These are phyloP conservation scores for Colletotrichum orchidophilum DNA, from an alignment of 2,329 filamentous ascomycete species.

Conservation along the genomic window DNA sequence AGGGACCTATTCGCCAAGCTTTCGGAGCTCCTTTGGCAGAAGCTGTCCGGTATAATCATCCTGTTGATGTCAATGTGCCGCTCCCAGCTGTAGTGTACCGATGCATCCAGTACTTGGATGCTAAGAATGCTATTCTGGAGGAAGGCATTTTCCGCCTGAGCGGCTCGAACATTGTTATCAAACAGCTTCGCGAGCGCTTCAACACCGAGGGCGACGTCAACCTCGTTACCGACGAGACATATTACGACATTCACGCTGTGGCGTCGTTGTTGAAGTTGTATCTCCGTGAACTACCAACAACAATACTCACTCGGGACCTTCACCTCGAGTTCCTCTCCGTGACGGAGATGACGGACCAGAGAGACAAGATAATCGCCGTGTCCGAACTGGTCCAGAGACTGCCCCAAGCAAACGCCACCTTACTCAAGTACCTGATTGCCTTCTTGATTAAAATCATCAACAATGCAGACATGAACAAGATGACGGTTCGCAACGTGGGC, in stretches of 20 bases:
- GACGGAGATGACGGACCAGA: conserved; percentile 78
- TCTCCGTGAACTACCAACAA: conserved; percentile 88
- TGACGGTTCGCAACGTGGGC: conserved; percentile 96
- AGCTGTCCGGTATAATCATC: conserved; percentile 83
- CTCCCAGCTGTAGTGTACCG: conserved; percentile 94
- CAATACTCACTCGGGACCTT: conserved; percentile 89
- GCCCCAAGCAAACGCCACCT: conserved; percentile 80
- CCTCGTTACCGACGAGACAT: conserved; percentile 81
- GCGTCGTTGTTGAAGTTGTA: conserved; percentile 95
- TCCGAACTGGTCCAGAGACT: conserved; percentile 82
- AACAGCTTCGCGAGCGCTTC: conserved; percentile 89
- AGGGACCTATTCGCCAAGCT: conserved; percentile 71
- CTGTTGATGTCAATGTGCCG: conserved; percentile 75
- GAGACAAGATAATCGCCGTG: conserved; percentile 80
- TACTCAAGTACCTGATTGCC: conserved; percentile 85
- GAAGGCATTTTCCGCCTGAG: conserved; percentile 97
- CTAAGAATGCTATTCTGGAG: conserved; percentile 82
- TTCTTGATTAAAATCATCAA: conserved; percentile 94
- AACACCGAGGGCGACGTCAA: conserved; percentile 93
- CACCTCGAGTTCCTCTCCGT: conserved; percentile 89
- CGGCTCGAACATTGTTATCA: conserved; percentile 96
- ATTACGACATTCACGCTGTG: conserved; percentile 95
- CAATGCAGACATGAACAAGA: conserved; percentile 91
- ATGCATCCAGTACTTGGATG: conserved; percentile 90
- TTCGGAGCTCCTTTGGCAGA: conserved; percentile 89